Base-by-base conservation (phyloP, 2,329 filamentous ascomycete genomes). In the Diaporthe sp. region DNA sequence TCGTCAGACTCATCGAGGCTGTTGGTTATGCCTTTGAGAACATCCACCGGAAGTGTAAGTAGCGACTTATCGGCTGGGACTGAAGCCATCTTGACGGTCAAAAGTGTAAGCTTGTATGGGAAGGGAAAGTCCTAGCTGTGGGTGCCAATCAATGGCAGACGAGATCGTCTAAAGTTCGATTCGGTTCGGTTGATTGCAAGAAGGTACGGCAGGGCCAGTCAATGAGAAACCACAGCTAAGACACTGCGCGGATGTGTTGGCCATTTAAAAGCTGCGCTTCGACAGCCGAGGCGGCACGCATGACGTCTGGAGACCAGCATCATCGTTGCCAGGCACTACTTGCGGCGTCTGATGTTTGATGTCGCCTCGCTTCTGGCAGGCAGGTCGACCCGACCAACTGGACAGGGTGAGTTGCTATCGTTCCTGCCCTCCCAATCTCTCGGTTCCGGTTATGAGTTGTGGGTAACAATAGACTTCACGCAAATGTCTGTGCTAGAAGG, bases 1-100 rank as follows among this genome's bases (percentile, higher is more conserved):
- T 75, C 73, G 37, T 75, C 73, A 22, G 28, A 20, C 8, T 51
- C 37, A 25, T 71, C 65, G 47, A 75, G 73, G 44, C 60, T 71
- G 28, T 72, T 72, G 25, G 73, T 72, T 49, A 75, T 75, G 73
- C 70, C 44, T 25, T 75, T 75, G 73, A 75, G 73, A 9, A 75
- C 47, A 28, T 75, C 73, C 37, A 65, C 67, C 13, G 73, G 73
- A 22, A 75, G 67, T 15, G 73, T 72, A 13, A 75, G 67, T 22
- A 75, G 57, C 15, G 65, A 60, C 20, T 71, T 51, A 5, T 63
- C 67, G n/a, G 39, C 25, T 44, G 28, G 49, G 42, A 28, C 44
- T 25, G 55, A 37, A 12, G 73, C 57, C 73, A 75, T 75, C 20
- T 37, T 72, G 65, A 55, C 34, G 15, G 34, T 9, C 53, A 55